Conservation (phyloP, 202 grass and related monocot genomes). For the Setaria italica region DNA sequence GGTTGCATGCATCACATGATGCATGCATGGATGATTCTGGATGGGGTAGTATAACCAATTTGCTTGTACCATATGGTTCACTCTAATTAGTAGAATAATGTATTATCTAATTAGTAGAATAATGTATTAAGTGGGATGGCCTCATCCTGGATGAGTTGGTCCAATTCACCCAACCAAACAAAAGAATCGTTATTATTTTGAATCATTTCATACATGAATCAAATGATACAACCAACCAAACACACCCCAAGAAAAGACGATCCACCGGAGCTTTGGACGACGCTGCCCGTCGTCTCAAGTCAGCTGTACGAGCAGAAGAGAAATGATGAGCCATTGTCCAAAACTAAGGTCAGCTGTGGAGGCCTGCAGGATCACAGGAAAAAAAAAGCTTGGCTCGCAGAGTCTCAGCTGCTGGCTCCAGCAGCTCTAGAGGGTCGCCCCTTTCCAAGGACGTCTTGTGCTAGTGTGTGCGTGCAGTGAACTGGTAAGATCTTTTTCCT, state of each 20-base stretch:
- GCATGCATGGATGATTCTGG: no score
- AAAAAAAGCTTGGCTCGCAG: constrained; percentile 3
- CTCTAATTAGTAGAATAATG: no score
- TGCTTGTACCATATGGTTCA: no score
- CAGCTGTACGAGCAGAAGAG: constrained; percentile 23
- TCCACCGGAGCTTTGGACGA: not conserved
- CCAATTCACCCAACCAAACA: no score
- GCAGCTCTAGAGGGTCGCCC: constrained; percentile 40
- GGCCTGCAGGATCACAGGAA: not conserved
- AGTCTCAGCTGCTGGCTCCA: constrained; percentile 28
- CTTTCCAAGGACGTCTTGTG: constrained; percentile 39
- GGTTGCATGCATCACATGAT: no score
- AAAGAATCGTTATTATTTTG: no score
- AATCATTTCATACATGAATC: no score
- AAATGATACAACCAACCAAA: no score
- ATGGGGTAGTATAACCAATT: no score
- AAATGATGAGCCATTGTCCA: constrained; percentile 43
- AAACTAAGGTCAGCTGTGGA: constrained; percentile 50
- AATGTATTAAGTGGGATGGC: no score
- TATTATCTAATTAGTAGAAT: no score
- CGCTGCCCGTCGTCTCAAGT: constrained; percentile 34
- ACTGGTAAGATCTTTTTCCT: constrained; percentile 58
- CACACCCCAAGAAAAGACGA: not conserved
- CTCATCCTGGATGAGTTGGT: no score
- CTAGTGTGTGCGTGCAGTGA: constrained; percentile 30